These are phyloP conservation scores for Paecilomyces sp. DNA, from an alignment of 2,329 filamentous ascomycete species.

Conservation along the genomic window DNA sequence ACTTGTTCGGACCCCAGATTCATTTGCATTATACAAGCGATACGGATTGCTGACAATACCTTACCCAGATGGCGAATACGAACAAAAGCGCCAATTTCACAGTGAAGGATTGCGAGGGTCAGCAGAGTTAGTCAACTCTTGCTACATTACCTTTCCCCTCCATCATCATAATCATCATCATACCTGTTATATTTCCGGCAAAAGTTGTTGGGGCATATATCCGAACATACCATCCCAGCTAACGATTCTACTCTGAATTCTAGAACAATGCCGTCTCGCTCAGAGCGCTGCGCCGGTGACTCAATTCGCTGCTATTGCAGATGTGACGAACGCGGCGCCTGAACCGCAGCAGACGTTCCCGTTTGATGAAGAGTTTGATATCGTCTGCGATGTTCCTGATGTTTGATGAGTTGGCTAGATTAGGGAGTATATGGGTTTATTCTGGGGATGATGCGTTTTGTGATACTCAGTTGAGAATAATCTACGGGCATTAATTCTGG, in stretches of 20 bases:
- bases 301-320: background rate
- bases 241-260: background rate
- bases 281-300: background rate
- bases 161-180: too few species aligned
- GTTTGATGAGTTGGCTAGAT: background rate
- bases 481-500: too few species aligned
- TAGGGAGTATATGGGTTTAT: background rate
- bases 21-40: background rate
- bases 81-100: constrained; percentile 6
- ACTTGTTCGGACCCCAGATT: constrained; percentile 3
- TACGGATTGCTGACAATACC: background rate
- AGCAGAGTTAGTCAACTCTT: constrained; percentile 6
- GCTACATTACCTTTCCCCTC: background rate
- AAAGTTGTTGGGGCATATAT: too few species aligned
- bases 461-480: too few species aligned
- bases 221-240: background rate
- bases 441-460: background rate
- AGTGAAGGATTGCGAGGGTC: constrained; percentile 10
- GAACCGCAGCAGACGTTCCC: constrained; percentile 4
- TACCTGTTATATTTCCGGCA: too few species aligned
- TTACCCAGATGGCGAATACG: constrained; percentile 8
- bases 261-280: background rate
- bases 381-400: constrained; percentile 11
- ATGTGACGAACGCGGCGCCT: background rate
- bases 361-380: constrained; percentile 13